phyloP scores from a whole-genome alignment of 2,329 filamentous ascomycete species.

The Lomentospora prolificans region DNA sequence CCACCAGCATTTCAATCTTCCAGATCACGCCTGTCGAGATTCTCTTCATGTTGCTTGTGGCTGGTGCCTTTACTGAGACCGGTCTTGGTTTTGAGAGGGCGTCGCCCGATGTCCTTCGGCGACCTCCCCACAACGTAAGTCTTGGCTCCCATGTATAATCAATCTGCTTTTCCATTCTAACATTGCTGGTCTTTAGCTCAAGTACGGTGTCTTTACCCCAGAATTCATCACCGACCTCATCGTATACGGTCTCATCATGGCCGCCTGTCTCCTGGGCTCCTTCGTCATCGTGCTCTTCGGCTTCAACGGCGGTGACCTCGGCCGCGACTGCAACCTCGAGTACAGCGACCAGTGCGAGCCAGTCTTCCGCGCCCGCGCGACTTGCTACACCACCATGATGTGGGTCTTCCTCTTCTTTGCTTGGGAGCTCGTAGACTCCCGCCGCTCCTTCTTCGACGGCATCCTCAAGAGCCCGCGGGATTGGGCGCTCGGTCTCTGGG shows the following conservation, averaged over 20 bases:
- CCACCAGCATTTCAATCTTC: slow-evolving; percentile 53
- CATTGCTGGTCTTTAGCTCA: slow-evolving; percentile 17
- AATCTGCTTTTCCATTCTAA: background rate
- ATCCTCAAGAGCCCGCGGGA: slow-evolving; percentile 41
- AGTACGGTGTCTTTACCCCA: slow-evolving; percentile 50
- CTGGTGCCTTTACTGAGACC: slow-evolving; percentile 61
- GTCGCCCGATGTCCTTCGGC: slow-evolving; percentile 54
- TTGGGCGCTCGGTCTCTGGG: slow-evolving; percentile 46
- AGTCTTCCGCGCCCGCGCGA: slow-evolving; percentile 55
- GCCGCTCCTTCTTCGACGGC: slow-evolving; percentile 54
- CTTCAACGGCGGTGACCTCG: slow-evolving; percentile 42
- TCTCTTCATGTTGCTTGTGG: slow-evolving; percentile 67
- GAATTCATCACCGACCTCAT: slow-evolving; percentile 55
- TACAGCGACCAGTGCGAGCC: slow-evolving; percentile 41
- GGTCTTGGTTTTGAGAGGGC: slow-evolving; percentile 62
- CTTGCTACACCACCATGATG: slow-evolving; percentile 56
- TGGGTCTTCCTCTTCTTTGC: slow-evolving; percentile 61
- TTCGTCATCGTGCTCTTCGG: slow-evolving; percentile 52
- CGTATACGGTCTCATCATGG: slow-evolving; percentile 56
- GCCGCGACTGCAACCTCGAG: slow-evolving; percentile 45
- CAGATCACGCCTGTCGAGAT: slow-evolving; percentile 62
- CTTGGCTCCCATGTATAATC: background rate
- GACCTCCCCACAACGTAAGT: slow-evolving; percentile 51
- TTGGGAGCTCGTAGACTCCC: slow-evolving; percentile 59
- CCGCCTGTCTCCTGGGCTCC: slow-evolving; percentile 43